phyloP scores from a whole-genome alignment of 441 rosid genomes.

The Lagerstroemia fauriei region DNA sequence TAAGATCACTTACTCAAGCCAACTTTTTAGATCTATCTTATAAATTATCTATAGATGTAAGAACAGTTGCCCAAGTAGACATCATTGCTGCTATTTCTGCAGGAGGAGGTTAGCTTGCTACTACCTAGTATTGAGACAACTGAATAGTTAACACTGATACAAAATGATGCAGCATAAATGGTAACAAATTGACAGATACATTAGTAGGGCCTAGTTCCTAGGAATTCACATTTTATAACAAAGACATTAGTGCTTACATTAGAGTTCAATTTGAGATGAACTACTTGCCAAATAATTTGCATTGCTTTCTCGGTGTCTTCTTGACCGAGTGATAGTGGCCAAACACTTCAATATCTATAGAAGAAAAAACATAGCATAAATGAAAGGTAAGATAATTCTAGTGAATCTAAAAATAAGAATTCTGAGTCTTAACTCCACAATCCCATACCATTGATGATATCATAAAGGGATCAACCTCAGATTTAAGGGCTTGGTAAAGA shows the following conservation, averaged over 20 bases:
- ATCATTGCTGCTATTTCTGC: conserved; percentile 66
- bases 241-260: conserved; percentile 51
- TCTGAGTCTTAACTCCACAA: too few relatives aligned
- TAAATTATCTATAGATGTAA: conserved; percentile 63
- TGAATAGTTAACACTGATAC: neutral
- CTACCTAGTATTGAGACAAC: conserved; percentile 51
- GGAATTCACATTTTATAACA: neutral
- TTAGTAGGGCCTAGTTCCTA: neutral
- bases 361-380: conserved; percentile 13
- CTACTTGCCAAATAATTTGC: conserved; percentile 89
- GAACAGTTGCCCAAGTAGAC: conserved; percentile 90
- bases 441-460: too few relatives aligned
- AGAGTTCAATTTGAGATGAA: conserved; percentile 79
- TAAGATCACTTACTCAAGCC: conserved; percentile 67
- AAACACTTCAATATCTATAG: conserved; percentile 72
- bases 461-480: too few relatives aligned
- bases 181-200: neutral
- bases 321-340: conserved; percentile 66
- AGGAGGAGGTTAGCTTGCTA: conserved; percentile 57
- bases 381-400: conserved; percentile 13
- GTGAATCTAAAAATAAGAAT: neutral
- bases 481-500: too few relatives aligned
- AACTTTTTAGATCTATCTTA: conserved; percentile 57
- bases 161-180: neutral
- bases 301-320: conserved; percentile 75